Evolutionary conservation across 345 rosid genomes (phyloP), one percentile per base, ranked within the genome.

Genomic region (Populus simonii): DNA sequence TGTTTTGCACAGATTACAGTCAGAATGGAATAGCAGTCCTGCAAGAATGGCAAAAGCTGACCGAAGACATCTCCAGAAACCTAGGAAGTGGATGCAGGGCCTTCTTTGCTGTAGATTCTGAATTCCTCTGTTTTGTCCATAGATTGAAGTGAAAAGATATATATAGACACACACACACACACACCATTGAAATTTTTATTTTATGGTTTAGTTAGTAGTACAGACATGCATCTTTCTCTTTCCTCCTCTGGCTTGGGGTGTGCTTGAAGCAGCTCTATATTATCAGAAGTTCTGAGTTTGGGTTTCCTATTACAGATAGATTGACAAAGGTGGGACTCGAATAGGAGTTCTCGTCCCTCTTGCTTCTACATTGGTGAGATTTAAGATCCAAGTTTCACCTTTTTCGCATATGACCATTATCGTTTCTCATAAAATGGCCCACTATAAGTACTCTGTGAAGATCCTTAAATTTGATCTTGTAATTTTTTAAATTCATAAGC

Each of bases 1-100:
- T 70, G 76, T 16, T 71, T 27, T 16, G 68, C 68, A 75, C 90
- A 96, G 99, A 86, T 86, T 96, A 76, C 94, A 96, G 76, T 76
- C 93, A 0, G 99, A 96, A 80, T 96, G 99, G 98, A 91, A 90
- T 66, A 86, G 92, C 83, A 96, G 99, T 83, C 99, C 98, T 0
- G 92, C 90, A 66, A 89, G 97, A 81, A 93, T 96, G 97, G 89
- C 87, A 0, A 91, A 90, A 87, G 93, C 92, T 9, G 93, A 90
- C 33, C 81, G 84, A 82, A 89, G 90, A 73, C 84, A 41, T 55
- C 47, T 71, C 35, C 85, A 84, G 74, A 92, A 90, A 81, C 92
- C 83, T 5, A 83, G 86, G 75, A 79, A 90, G 62, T 93, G 96
- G 98, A 90, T 79, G 86, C 83, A 82, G 61, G 73, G 84, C 76